Conservation (phyloP, 208 protist species). For the Giardia duodenalis region DNA sequence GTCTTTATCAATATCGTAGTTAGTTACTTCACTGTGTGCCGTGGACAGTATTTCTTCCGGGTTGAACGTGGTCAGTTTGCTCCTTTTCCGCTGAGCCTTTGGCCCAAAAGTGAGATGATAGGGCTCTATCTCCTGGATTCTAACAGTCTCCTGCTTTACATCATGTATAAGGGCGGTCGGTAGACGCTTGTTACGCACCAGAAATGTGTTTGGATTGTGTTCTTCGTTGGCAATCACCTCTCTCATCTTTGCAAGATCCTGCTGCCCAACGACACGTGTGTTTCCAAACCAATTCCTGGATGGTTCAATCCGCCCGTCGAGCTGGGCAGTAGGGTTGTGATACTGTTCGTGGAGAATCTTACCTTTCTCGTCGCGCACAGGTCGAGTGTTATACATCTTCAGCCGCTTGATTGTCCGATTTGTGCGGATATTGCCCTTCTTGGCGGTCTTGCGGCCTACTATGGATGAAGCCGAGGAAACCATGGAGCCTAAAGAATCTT, state of each 20-base stretch:
- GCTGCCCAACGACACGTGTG: conserved; percentile 31
- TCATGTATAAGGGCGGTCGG: conserved; percentile 29
- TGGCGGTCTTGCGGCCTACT: neutral
- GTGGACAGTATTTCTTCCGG: neutral
- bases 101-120: conserved; percentile 34
- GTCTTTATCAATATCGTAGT: neutral
- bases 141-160: neutral
- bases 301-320: conserved; percentile 21
- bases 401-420: neutral
- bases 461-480: neutral
- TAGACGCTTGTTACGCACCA: conserved; percentile 21
- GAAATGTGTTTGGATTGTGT: conserved; percentile 16
- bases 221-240: conserved; percentile 10
- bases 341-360: conserved; percentile 10
- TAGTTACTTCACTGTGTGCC: neutral
- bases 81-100: neutral
- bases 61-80: neutral
- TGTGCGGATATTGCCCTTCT: neutral
- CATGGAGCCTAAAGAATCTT: neutral
- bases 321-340: neutral
- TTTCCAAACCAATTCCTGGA: conserved; percentile 35
- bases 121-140: conserved; percentile 25
- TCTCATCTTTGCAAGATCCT: conserved; percentile 15
- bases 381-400: conserved; percentile 9
- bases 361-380: neutral